phyloP scores from a whole-genome alignment of 192 early-diverging fungal species.

The Spizellomyces sp. region DNA sequence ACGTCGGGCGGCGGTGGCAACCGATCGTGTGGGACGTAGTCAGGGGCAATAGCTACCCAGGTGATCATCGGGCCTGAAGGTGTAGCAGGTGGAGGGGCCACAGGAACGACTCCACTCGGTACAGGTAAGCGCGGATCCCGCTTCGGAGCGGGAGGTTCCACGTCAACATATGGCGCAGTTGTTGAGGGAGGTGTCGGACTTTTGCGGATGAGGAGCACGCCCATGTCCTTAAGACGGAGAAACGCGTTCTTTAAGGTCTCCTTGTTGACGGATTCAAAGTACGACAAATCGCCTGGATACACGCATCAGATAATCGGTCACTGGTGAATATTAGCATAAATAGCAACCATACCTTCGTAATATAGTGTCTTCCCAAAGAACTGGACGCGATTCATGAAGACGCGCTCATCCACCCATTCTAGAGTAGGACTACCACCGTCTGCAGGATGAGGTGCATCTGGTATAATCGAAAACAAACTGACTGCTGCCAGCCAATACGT shows the following conservation, averaged over 20 bases:
- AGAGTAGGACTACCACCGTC: conserved; percentile 11
- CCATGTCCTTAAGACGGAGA: conserved; percentile 67
- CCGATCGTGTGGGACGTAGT: conserved; percentile 30
- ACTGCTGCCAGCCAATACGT: conserved; percentile 82
- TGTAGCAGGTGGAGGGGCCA: conserved; percentile 12
- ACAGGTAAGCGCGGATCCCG: conserved; percentile 22
- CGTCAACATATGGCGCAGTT: conserved; percentile 6
- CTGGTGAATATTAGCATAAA: not conserved
- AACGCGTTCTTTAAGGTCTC: conserved; percentile 82
- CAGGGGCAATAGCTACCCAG: conserved; percentile 42
- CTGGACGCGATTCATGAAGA: conserved; percentile 71
- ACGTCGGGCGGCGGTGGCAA: conserved; percentile 3
- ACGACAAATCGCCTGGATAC: conserved; percentile 54
- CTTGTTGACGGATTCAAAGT: conserved; percentile 84
- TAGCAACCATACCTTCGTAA: conserved; percentile 63
- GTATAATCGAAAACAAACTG: conserved; percentile 50
- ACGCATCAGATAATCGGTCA: not conserved
- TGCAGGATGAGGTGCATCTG: conserved; percentile 6
- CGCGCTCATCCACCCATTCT: conserved; percentile 72
- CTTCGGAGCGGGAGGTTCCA: conserved; percentile 8
- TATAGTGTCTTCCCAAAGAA: conserved; percentile 81
- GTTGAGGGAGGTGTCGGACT: conserved; percentile 18
- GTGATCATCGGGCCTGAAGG: conserved; percentile 35
- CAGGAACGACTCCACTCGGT: conserved; percentile 10
- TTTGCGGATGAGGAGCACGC: conserved; percentile 60